Conservation (phyloP, 1,284 basidiomycete genomes). For the Moniliophthora roreri region DNA sequence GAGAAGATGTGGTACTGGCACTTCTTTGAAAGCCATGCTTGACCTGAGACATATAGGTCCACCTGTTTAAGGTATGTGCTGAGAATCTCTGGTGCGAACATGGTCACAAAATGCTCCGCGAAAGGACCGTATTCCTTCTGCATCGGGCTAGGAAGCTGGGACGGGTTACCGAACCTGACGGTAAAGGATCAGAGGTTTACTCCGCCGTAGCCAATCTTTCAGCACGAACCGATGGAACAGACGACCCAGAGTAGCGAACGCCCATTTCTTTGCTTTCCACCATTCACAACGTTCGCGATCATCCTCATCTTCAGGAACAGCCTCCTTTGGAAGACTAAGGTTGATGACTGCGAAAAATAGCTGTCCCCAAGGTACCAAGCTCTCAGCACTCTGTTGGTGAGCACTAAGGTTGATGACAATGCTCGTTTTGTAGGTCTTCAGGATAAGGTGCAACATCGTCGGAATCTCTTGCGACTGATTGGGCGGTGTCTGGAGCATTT, state of each 20-base stretch:
- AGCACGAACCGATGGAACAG: conserved; percentile 70
- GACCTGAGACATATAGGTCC: conserved; percentile 67
- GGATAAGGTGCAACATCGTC: conserved; percentile 75
- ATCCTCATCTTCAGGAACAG: conserved; percentile 69
- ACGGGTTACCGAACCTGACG: conserved; percentile 77
- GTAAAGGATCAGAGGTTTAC: conserved; percentile 3
- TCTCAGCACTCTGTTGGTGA: conserved; percentile 74
- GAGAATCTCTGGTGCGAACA: conserved; percentile 84
- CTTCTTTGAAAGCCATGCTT: conserved; percentile 79
- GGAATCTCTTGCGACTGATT: conserved; percentile 67
- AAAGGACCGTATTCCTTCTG: conserved; percentile 70
- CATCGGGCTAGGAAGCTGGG: conserved; percentile 74
- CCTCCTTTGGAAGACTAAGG: conserved; percentile 61
- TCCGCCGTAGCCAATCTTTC: neutral
- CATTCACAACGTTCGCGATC: conserved; percentile 77
- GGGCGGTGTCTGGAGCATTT: conserved; percentile 63
- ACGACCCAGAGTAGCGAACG: conserved; percentile 71
- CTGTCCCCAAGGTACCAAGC: conserved; percentile 81
- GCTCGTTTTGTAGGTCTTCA: conserved; percentile 82
- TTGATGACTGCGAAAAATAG: conserved; percentile 79
- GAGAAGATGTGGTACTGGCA: conserved; percentile 79
- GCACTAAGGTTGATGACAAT: conserved; percentile 69
- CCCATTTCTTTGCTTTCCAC: conserved; percentile 92
- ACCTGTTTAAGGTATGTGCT: conserved; percentile 78
- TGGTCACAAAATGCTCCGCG: conserved; percentile 73